A percentile compares a stretch with the other conserved stretches of the same genome.
These are phyloP conservation scores for Hevea brasiliensis DNA, from an alignment of 345 rosid species.

Conservation along the genomic window DNA sequence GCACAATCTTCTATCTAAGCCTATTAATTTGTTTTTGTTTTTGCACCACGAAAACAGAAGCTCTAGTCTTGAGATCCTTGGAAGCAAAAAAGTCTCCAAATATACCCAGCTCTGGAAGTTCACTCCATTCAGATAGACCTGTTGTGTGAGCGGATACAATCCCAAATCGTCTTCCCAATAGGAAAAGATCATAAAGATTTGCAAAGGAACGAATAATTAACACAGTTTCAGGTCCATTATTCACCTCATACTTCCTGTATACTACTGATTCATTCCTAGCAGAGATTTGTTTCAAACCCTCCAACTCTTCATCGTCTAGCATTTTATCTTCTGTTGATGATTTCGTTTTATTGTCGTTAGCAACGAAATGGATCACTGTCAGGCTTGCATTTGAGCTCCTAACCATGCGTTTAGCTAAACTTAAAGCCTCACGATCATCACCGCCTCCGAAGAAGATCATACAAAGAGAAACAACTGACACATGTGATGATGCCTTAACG, in stretches of 20 bases:
- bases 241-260: slow-evolving; percentile 33
- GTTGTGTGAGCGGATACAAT: slow-evolving; percentile 28
- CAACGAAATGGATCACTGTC: neutral
- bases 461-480: neutral
- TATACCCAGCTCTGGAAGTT: slow-evolving; percentile 59
- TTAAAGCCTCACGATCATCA: slow-evolving; percentile 61
- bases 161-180: slow-evolving; percentile 50
- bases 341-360: neutral
- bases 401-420: slow-evolving; percentile 50
- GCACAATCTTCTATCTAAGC: no score
- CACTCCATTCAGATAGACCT: slow-evolving; percentile 60
- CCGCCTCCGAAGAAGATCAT: slow-evolving; percentile 59
- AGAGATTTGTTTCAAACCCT: slow-evolving; percentile 25
- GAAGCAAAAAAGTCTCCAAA: slow-evolving; percentile 68
- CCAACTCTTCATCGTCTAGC: slow-evolving; percentile 36
- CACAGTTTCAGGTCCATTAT: slow-evolving; percentile 35
- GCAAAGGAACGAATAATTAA: slow-evolving; percentile 36
- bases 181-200: slow-evolving; percentile 37
- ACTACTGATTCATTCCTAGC: neutral
- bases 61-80: slow-evolving; percentile 33
- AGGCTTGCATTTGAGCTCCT: no score
- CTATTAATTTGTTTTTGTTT: slow-evolving; percentile 21
- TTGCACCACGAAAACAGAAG: slow-evolving; percentile 54
- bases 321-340: slow-evolving; percentile 23
- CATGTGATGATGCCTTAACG: neutral